Conservation (phyloP, 768 basidiomycete species). For the Panaeolus papilionaceus region DNA sequence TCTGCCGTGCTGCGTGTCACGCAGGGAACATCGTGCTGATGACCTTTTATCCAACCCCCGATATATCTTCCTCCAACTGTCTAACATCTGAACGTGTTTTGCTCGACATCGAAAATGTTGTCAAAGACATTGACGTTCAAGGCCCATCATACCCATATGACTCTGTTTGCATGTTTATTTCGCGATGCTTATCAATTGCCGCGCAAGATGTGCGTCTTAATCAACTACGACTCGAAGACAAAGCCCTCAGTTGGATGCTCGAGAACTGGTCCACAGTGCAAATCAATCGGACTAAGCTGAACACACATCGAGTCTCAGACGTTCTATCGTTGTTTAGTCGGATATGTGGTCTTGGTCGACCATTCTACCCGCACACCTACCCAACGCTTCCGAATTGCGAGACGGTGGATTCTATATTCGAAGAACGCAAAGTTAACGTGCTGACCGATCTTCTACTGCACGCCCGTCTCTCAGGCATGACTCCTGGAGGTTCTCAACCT, state of each 20-base stretch:
- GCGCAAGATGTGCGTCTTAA: conserved; percentile 85
- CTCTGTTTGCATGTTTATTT: conserved; percentile 86
- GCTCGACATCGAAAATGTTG: conserved; percentile 77
- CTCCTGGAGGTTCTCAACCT: neutral
- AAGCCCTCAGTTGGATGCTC: conserved; percentile 81
- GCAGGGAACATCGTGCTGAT: conserved; percentile 44
- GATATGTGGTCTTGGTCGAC: conserved; percentile 61
- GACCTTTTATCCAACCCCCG: conserved; percentile 50
- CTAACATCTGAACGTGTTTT: conserved; percentile 65
- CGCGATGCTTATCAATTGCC: conserved; percentile 70
- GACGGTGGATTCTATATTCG: conserved; percentile 64
- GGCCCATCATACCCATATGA: conserved; percentile 89
- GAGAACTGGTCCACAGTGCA: conserved; percentile 66
- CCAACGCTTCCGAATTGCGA: conserved; percentile 72
- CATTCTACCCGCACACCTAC: conserved; percentile 51
- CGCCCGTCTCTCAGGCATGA: conserved; percentile 61
- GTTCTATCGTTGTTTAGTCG: conserved; percentile 66
- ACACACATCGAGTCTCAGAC: conserved; percentile 63
- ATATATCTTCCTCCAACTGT: conserved; percentile 32
- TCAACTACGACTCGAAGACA: conserved; percentile 86
- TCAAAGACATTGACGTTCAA: conserved; percentile 88
- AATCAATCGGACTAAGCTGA: conserved; percentile 48
- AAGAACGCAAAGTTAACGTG: conserved; percentile 59
- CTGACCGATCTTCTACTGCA: conserved; percentile 76
- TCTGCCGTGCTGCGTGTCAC: conserved; percentile 85